Evolutionary conservation across 208 protist species (phyloP).

Genomic region (Trypanosoma platydactyli): DNA sequence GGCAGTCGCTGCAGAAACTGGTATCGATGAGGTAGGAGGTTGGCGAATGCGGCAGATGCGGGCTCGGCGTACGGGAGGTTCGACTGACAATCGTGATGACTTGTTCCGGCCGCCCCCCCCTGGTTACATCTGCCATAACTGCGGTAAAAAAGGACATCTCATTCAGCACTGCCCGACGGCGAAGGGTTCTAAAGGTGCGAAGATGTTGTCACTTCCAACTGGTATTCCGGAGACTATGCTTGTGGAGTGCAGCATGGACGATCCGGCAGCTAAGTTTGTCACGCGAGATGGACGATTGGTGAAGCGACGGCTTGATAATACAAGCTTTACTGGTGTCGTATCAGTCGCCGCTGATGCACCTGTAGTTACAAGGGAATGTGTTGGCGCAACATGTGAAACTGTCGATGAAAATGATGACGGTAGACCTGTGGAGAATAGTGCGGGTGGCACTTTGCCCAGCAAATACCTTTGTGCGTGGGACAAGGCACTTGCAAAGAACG

Average conservation of each 20-base stretch:
- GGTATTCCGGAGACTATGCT: constrained; percentile 89
- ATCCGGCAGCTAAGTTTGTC: constrained; percentile 87
- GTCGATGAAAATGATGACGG: constrained; percentile 9
- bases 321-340: constrained; percentile 52
- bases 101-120: constrained; percentile 68
- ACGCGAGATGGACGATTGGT: constrained; percentile 78
- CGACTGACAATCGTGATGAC: constrained; percentile 32
- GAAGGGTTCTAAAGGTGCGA: constrained; percentile 50
- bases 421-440: background rate
- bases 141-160: constrained; percentile 78
- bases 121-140: constrained; percentile 90
- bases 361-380: background rate
- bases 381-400: background rate
- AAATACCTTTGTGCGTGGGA: constrained; percentile 53
- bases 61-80: constrained; percentile 10
- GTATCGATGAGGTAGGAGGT: constrained; percentile 59
- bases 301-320: constrained; percentile 68
- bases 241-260: constrained; percentile 85
- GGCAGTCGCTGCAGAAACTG: constrained; percentile 71
- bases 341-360: constrained; percentile 1
- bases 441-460: background rate
- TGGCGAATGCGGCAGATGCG: constrained; percentile 24
- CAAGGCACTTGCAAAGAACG: constrained; percentile 48
- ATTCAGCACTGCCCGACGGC: constrained; percentile 83
- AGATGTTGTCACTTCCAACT: constrained; percentile 70